phyloP scores from a whole-genome alignment of 129 eudicot genomes.

The Deinandra increscens region DNA sequence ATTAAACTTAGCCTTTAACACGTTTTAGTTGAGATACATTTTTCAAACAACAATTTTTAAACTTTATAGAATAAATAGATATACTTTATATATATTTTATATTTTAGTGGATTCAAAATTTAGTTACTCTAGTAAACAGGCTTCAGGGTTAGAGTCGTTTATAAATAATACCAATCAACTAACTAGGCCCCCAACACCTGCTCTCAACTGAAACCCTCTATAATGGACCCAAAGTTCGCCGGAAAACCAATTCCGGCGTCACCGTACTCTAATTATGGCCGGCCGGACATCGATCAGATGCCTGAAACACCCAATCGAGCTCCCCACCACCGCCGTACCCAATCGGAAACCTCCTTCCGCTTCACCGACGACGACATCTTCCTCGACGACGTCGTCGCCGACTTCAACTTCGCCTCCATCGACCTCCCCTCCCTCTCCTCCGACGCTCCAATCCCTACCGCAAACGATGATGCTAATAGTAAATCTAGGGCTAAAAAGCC shows the following conservation, averaged over 20 bases:
- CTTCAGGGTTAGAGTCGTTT: too few species aligned
- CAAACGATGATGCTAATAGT: constrained; percentile 36
- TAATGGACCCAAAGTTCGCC: constrained; percentile 55
- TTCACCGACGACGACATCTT: constrained; percentile 62
- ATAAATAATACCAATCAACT: too few species aligned
- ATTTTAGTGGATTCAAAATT: too few species aligned
- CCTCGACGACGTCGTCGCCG: constrained; percentile 62
- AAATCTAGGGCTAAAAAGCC: constrained; percentile 13
- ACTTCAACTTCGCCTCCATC: constrained; percentile 51
- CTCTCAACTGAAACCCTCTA: too few species aligned
- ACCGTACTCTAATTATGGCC: background rate
- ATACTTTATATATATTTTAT: too few species aligned
- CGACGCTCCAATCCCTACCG: constrained; percentile 26
- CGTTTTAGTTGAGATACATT: too few species aligned
- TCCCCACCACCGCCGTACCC: constrained; percentile 84
- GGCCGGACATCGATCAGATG: constrained; percentile 48
- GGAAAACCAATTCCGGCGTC: constrained; percentile 41
- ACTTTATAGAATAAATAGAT: too few species aligned
- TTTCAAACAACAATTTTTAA: too few species aligned
- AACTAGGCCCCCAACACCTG: too few species aligned
- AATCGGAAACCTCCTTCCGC: constrained; percentile 77
- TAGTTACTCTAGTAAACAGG: too few species aligned
- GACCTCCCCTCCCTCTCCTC: constrained; percentile 37
- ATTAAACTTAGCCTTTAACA: too few species aligned
- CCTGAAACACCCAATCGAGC: constrained; percentile 50